Evolutionary conservation across 768 basidiomycete genomes (phyloP).

Genomic region (Fibroporia radiculosa): DNA sequence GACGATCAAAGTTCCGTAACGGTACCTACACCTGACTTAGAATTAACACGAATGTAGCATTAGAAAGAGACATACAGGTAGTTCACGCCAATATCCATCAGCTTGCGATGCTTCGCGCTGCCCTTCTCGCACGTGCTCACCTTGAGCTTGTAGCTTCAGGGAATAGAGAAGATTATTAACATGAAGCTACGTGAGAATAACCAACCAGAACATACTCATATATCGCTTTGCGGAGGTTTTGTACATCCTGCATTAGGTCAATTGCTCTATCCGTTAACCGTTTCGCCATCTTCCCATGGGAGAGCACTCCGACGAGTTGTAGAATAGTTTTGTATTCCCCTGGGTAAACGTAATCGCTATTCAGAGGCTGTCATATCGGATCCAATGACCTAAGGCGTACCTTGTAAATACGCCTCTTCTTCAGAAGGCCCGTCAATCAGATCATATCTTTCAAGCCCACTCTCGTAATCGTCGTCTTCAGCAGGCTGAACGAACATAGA

Average conservation of each 20-base stretch:
- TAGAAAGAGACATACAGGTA: conserved; percentile 46
- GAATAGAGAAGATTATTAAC: background rate
- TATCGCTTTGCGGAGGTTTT: conserved; percentile 92
- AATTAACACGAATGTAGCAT: background rate
- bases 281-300: conserved; percentile 90
- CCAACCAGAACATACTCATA: conserved; percentile 62
- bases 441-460: conserved; percentile 44
- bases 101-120: conserved; percentile 65
- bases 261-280: conserved; percentile 81
- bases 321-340: conserved; percentile 97
- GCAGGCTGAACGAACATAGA: conserved; percentile 6
- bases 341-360: conserved; percentile 22
- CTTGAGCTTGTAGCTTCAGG: conserved; percentile 82
- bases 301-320: conserved; percentile 86
- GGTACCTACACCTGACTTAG: conserved; percentile 41
- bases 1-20: conserved; percentile 87
- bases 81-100: conserved; percentile 75
- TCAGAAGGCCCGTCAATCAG: conserved; percentile 78
- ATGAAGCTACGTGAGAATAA: background rate
- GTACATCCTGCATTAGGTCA: conserved; percentile 93
- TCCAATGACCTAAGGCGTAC: no score
- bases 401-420: conserved; percentile 84
- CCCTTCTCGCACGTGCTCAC: conserved; percentile 76
- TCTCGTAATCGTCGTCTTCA: conserved; percentile 29
- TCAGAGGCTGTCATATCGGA: no score